Base-by-base conservation (phyloP, 1,284 basidiomycete genomes). In the Cryptococcus floricola region DNA sequence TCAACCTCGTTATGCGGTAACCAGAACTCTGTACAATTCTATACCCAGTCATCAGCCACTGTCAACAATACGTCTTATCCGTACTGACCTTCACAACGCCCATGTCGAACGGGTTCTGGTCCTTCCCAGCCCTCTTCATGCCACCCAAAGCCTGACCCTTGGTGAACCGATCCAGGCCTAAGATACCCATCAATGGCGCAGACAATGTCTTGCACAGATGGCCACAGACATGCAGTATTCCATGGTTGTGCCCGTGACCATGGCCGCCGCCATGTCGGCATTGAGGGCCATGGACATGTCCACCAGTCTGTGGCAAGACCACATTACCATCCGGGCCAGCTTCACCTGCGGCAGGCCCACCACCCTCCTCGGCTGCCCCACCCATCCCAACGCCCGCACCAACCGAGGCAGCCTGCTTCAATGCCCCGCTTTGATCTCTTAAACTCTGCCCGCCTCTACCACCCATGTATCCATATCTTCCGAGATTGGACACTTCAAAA, bases 21-120 rank as follows among this genome's bases (percentile, higher is more conserved):
- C 95, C 95, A 98, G 73, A 99, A 98, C 77, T 98, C 95, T 62
- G 83, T 84, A 76, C 96, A 98, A 75, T 99, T 99, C 65, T 78
- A 18, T 39, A 25, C 18, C 5, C 16, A 14, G 39, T 50, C 19
- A 50, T 16, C 48, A 10, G 46, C 18, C 27, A 37, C 12, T 12
- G 4, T 43, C 10, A 31, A 34, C 41, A 28, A 10, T 5, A 18
- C 28, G 14, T 13, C 39, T 19, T 27, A n/a, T 16, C n/a, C 13
- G 19, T 31, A 67, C 71, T 57, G 47, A 76, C 76, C 58, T 83
- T 81, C 14, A 87, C 72, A 13, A 89, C 50, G 2, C 95, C 95
- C 25, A 89, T 69, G 77, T 97, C 91, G 76, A 98, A 99, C 41
- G 96, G 96, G 76, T 99, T 98, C 51, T 82, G 81, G 19, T 86